Evolutionary conservation across 176 grass and related monocot species (phyloP).

Genomic region (Triticum timopheevii): DNA sequence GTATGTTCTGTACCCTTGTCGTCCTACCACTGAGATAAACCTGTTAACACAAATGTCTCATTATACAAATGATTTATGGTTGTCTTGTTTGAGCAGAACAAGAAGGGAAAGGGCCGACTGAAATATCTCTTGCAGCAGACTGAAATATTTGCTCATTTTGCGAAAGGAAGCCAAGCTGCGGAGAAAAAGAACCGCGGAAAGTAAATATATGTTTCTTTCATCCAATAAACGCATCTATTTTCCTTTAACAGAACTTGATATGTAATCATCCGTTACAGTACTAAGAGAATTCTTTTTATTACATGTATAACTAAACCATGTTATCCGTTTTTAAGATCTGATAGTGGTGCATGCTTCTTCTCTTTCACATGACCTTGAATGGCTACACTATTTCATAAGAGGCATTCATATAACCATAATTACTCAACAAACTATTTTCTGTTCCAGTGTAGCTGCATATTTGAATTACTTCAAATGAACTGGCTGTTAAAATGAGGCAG

Average conservation of each 20-base stretch:
- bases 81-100: slow-evolving; percentile 51
- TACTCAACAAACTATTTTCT: background rate
- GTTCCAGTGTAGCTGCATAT: background rate
- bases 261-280: slow-evolving; percentile 1
- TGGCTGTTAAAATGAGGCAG: background rate
- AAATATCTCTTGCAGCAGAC: slow-evolving; percentile 76
- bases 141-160: slow-evolving; percentile 87
- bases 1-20: slow-evolving; percentile 17
- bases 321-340: background rate
- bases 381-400: background rate
- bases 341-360: background rate
- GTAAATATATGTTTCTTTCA: slow-evolving; percentile 16
- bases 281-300: background rate
- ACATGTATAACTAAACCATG: background rate
- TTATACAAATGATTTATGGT: background rate
- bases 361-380: background rate
- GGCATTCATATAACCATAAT: background rate
- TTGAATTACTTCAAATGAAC: background rate
- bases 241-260: background rate
- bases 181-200: slow-evolving; percentile 65
- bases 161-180: slow-evolving; percentile 60
- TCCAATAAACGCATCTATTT: background rate
- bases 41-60: background rate
- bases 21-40: background rate
- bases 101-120: slow-evolving; percentile 65